Evolutionary conservation across 345 rosid species (phyloP).

Genomic region (Populus deltoides): DNA sequence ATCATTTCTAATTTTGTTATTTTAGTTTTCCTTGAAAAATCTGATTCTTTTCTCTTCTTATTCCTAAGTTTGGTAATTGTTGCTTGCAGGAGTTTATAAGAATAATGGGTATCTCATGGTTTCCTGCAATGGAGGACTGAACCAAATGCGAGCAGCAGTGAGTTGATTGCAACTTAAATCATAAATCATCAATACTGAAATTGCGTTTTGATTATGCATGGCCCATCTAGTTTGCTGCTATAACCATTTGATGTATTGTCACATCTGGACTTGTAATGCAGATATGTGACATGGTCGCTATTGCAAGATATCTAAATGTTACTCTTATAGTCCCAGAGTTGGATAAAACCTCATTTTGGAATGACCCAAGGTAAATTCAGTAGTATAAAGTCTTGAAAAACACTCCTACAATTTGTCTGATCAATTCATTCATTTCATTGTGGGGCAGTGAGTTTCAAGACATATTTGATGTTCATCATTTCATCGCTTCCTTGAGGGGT

Average conservation of each 20-base stretch:
- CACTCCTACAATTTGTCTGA: neutral
- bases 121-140: slow-evolving; percentile 98
- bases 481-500: slow-evolving; percentile 81
- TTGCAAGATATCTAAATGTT: slow-evolving; percentile 83
- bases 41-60: neutral
- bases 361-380: slow-evolving; percentile 70
- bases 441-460: slow-evolving; percentile 79
- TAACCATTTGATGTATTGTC: neutral
- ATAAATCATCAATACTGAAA: slow-evolving; percentile 1
- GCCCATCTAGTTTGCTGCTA: neutral
- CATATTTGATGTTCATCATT: slow-evolving; percentile 87
- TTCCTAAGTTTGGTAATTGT: neutral
- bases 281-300: slow-evolving; percentile 97
- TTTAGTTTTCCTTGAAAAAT: slow-evolving; percentile 1
- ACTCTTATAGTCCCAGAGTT: slow-evolving; percentile 91
- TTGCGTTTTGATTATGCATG: neutral
- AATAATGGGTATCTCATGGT: slow-evolving; percentile 92
- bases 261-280: slow-evolving; percentile 33
- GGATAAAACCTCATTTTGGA: slow-evolving; percentile 95
- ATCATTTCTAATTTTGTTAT: neutral
- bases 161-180: slow-evolving; percentile 28
- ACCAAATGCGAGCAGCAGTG: slow-evolving; percentile 99
- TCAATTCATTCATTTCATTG: slow-evolving; percentile 10
- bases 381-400: neutral
- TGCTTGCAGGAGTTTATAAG: slow-evolving; percentile 66